Percentiles rank a stretch among this genome's conserved stretches.
These are phyloP conservation scores for Chaetomiaceae sp. DNA, from an alignment of 2,329 filamentous ascomycete species.

Conservation along the genomic window DNA sequence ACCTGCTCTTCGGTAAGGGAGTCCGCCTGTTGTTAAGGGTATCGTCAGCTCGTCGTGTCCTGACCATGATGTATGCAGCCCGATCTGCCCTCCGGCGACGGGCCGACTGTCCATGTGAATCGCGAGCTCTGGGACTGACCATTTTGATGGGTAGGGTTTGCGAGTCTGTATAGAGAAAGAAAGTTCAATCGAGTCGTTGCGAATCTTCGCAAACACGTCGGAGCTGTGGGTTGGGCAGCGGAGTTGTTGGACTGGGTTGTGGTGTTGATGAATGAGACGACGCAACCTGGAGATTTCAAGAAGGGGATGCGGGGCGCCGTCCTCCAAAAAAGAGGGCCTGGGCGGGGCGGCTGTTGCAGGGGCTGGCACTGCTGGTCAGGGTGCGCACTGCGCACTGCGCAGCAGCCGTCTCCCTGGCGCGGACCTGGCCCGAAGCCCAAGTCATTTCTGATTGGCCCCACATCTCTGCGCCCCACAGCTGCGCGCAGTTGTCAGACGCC, in stretches of 20 bases:
- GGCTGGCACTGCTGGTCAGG: background rate
- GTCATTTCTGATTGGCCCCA: constrained; percentile 3
- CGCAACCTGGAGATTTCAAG: constrained; percentile 22
- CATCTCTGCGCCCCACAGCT: constrained; percentile 5
- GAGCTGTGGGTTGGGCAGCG: constrained; percentile 13
- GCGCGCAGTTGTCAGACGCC: constrained; percentile 3
- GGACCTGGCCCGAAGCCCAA: background rate
- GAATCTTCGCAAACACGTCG: constrained; percentile 10
- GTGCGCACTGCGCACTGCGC: background rate
- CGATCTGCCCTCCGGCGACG: constrained; percentile 23
- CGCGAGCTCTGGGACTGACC: constrained; percentile 18
- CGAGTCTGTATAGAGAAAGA: background rate
- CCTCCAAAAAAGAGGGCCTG: constrained; percentile 10
- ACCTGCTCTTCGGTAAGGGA: constrained; percentile 99
- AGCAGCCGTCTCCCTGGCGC: background rate
- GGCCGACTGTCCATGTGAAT: constrained; percentile 16
- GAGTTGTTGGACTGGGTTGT: constrained; percentile 17
- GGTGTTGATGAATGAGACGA: constrained; percentile 22
- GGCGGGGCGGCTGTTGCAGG: constrained; percentile 11
- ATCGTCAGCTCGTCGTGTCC: constrained; percentile 23
- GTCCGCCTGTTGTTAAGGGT: constrained; percentile 64
- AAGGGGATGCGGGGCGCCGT: constrained; percentile 20
- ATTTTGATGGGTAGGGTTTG: constrained; percentile 16
- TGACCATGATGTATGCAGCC: constrained; percentile 6
- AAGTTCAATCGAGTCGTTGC: constrained; percentile 4